phyloP scores from a whole-genome alignment of 768 basidiomycete genomes.

The Boletus bicolor region DNA sequence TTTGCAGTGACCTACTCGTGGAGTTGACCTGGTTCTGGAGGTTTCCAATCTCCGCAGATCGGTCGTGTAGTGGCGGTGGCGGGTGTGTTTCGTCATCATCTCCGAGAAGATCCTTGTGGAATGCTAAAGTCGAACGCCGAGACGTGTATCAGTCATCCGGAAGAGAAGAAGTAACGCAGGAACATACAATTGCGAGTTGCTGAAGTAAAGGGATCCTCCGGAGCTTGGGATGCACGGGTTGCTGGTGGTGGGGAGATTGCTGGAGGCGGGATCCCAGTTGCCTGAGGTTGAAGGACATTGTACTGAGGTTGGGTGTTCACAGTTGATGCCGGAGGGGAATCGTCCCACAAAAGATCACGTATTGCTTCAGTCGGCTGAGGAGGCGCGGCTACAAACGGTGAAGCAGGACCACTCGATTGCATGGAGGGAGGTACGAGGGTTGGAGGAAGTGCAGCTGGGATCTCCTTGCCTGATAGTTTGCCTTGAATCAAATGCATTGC shows the following conservation, averaged over 20 bases:
- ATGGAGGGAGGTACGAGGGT: constrained; percentile 81
- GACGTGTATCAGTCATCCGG: constrained; percentile 5
- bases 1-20: constrained; percentile 68
- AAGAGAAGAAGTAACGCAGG: neutral
- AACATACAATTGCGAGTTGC: constrained; percentile 25
- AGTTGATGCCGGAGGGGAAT: constrained; percentile 43
- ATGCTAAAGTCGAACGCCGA: constrained; percentile 10
- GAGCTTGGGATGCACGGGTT: constrained; percentile 16
- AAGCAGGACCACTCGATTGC: constrained; percentile 41
- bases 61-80: constrained; percentile 59
- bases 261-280: constrained; percentile 33
- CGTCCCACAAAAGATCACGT: constrained; percentile 53
- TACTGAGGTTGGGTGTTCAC: constrained; percentile 34
- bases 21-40: constrained; percentile 80
- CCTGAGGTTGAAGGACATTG: constrained; percentile 34
- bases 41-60: constrained; percentile 86
- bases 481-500: constrained; percentile 92
- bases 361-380: constrained; percentile 38
- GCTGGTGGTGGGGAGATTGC: constrained; percentile 29
- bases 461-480: constrained; percentile 73
- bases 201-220: constrained; percentile 52
- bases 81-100: constrained; percentile 57
- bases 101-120: constrained; percentile 58
- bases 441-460: constrained; percentile 67
- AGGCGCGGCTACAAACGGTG: constrained; percentile 38